Conservation (phyloP, 1,139 yeast genomes). For the Hemisphaericaspora xylanilytica region DNA sequence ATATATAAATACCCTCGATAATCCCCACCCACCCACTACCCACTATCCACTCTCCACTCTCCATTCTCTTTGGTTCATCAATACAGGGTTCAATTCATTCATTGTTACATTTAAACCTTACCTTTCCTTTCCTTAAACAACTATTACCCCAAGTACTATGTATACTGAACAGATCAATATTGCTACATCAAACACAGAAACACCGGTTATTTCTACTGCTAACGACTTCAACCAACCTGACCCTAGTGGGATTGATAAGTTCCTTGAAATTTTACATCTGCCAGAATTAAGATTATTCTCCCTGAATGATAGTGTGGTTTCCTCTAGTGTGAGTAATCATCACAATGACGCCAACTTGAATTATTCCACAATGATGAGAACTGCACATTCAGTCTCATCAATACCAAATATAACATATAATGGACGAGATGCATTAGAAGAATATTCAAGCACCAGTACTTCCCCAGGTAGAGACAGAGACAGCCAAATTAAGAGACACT, state of each 20-base stretch:
- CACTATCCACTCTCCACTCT: neutral
- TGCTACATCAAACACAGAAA: neutral
- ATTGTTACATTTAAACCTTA: too few species aligned
- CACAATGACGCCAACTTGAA: neutral
- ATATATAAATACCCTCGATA: neutral
- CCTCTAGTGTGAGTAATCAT: neutral
- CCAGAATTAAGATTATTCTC: neutral
- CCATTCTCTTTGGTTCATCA: neutral
- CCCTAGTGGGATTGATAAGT: neutral
- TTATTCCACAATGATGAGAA: neutral
- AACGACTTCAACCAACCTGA: neutral
- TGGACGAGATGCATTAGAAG: neutral
- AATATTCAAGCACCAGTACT: neutral
- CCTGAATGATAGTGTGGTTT: neutral
- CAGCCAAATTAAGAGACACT: neutral
- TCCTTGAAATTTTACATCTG: neutral
- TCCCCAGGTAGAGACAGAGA: neutral
- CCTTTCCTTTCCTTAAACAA: neutral
- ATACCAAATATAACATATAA: neutral
- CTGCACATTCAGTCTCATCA: neutral
- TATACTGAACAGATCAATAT: neutral
- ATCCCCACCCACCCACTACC: neutral
- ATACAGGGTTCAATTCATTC: neutral
- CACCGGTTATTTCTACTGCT: neutral
- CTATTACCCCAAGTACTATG: neutral